Evolutionary conservation across 306 rosid species (phyloP).

Genomic region (Citrullus amarus): DNA sequence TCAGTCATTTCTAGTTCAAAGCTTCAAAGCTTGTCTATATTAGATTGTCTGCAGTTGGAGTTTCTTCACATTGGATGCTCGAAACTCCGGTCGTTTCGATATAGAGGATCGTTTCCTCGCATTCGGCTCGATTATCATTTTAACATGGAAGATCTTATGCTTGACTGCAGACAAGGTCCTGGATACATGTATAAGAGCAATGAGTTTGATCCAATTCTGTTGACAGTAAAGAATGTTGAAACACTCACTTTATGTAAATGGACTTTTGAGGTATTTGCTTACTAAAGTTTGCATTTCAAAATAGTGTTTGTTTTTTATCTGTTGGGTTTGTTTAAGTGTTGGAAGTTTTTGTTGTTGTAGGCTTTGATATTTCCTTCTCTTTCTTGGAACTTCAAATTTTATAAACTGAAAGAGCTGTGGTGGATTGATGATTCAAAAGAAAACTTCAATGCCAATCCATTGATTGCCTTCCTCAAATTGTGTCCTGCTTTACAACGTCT

Average conservation of each 20-base stretch:
- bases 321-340: not conserved
- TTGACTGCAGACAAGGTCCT: conserved; percentile 57
- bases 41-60: conserved; percentile 46
- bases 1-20: conserved; percentile 30
- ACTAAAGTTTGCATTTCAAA: not conserved
- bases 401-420: conserved; percentile 50
- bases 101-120: conserved; percentile 44
- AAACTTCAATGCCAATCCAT: conserved; percentile 25
- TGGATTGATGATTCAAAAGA: conserved; percentile 46
- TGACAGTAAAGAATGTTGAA: conserved; percentile 57
- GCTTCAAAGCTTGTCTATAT: conserved; percentile 38
- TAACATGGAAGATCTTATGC: conserved; percentile 55
- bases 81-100: conserved; percentile 41
- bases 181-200: conserved; percentile 12
- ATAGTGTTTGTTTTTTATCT: not conserved
- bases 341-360: conserved; percentile 19
- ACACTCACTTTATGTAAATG: conserved; percentile 53
- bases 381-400: conserved; percentile 46
- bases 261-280: conserved; percentile 54
- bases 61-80: conserved; percentile 31
- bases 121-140: conserved; percentile 47
- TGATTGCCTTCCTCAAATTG: conserved; percentile 37
- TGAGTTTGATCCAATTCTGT: conserved; percentile 54
- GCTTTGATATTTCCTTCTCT: conserved; percentile 61
- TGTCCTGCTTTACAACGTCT: conserved; percentile 60